Evolutionary conservation across 495 filamentous ascomycete genomes (phyloP), one percentile per base, ranked within the genome.

Genomic region (Chaetomidium leptoderma): DNA sequence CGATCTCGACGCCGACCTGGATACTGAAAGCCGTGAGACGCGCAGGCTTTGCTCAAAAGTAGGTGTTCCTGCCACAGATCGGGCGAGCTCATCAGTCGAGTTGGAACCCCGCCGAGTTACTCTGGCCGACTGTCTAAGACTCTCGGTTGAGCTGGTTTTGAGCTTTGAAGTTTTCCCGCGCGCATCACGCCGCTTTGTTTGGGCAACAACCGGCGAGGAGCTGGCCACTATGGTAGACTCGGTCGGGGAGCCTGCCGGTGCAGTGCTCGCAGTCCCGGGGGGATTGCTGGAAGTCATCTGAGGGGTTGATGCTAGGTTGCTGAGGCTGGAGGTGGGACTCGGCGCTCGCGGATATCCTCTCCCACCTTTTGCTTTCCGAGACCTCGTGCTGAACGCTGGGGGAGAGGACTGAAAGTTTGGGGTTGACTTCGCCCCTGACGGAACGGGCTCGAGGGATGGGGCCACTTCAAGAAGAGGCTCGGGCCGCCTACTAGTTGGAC

Each of bases 61-160:
- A 8, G 66, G 66, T 1, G 60, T 61, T 0, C 62, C 45, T 3
- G 58, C 45, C 14, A 66, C 46, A 10, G 72, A 70, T 10, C 47
- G 58, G 13, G 70, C 65, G 14, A 77, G 64, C 55, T 77, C 76
- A 45, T 77, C 74, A 0, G 71, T 65, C 29, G 74, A 76, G 32
- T 62, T 58, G 5, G 76, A 76, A 13, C 36, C 30, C 26, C 66
- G 59, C 55, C 69, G 57, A 48, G 47, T 21, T 42, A 59, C 17
- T 49, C 69, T 59, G 46, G 63, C 53, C 10, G 60, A 59, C 24
- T 66, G 61, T 35, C 60, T 62, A 10, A 69, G 54, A 36, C 39
- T 69, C 17, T 65, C 66, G 8, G 58, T 40, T 6, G 63, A 65
- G 17, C 17, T 35, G 1, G 58, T 58, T 37, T 67, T 74, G 1